phyloP scores from a whole-genome alignment of 176 grass and related monocot genomes.

The Triticum urartu region DNA sequence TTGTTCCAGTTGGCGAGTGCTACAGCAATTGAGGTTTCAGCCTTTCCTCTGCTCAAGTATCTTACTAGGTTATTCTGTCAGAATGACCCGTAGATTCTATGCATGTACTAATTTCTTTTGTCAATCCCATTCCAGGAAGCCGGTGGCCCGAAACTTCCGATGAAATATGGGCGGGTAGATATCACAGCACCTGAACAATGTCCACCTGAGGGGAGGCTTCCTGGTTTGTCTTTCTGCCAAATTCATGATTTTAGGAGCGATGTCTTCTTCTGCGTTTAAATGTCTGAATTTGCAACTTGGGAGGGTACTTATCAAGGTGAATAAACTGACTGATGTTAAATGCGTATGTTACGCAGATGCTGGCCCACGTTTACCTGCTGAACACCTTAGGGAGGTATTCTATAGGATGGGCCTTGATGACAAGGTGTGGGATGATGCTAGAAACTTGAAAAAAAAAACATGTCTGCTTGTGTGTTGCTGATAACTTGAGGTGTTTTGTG shows the following conservation, averaged over 20 bases:
- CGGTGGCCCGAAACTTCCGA: constrained; percentile 83
- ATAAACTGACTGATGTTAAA: constrained; percentile 13
- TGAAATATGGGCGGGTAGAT: constrained; percentile 92
- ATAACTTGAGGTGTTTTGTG: constrained; percentile 7
- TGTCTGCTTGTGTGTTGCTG: neutral
- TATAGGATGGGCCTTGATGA: constrained; percentile 96
- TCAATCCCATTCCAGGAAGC: constrained; percentile 63
- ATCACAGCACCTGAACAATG: constrained; percentile 79
- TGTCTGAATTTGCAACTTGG: neutral
- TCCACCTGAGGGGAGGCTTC: constrained; percentile 84
- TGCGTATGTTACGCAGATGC: constrained; percentile 50
- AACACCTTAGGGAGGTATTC: constrained; percentile 80
- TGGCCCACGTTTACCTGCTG: constrained; percentile 70
- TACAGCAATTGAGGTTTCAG: constrained; percentile 85
- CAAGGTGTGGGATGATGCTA: constrained; percentile 54
- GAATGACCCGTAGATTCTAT: neutral
- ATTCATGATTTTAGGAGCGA: constrained; percentile 13
- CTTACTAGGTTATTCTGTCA: neutral
- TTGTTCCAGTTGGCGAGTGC: constrained; percentile 97
- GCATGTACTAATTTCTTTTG: neutral
- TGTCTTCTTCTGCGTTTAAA: neutral
- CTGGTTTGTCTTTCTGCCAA: constrained; percentile 47
- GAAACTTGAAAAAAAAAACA: neutral
- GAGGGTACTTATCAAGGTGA: constrained; percentile 15
- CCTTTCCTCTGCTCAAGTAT: constrained; percentile 24